Evolutionary conservation across 31 red algal genomes (phyloP), one percentile per base, ranked within the genome.

Genomic region (Bonnemaisonia californica): DNA sequence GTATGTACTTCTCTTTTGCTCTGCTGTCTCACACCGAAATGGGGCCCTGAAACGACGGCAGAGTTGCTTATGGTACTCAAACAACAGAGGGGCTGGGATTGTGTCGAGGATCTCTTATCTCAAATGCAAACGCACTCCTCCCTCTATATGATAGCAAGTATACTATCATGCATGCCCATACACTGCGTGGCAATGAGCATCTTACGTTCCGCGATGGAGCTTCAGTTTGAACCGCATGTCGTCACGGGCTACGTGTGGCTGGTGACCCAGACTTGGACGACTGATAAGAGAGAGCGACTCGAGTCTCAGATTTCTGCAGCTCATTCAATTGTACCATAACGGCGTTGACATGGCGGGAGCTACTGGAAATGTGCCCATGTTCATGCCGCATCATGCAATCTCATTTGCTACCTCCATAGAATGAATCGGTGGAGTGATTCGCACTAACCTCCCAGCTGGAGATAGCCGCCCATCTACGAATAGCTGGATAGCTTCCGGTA

Each of bases 401-500:
- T n/a, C n/a, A n/a, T n/a, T n/a, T n/a, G n/a, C n/a, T n/a, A n/a
- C n/a, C n/a, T n/a, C n/a, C 9, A 51, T 51, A 51, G 45, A 51
- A 51, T 51, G 16, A 51, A 51, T 7, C 45, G 45, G 16, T 51
- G 24, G 29, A 24, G 24, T 27, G 33, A 89, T 60, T 24, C 58
- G 88, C 26, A 84, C 66, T n/a, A 79, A 40, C 21, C 80, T 37
- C 31, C 92, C 80, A 1, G 89, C 79, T 8, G 94, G 38, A 12
- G 39, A 56, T 12, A 99, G 51, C 9, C 77, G 54, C 9, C 72
- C 86, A 33, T 80, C 86, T 13, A 88, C 91, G 78, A 86, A 95
- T 3, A 94, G 77, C 31, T 93, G 86, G 41, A 99, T 72, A n/a
- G 97, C 97, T 47, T 96, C 81, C 18, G 97, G 89, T 51, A 99